A percentile compares a stretch with the other conserved stretches of the same genome.
These are phyloP conservation scores for Petasospora rhodanensis DNA, from an alignment of 1,139 yeast species.

Conservation along the genomic window DNA sequence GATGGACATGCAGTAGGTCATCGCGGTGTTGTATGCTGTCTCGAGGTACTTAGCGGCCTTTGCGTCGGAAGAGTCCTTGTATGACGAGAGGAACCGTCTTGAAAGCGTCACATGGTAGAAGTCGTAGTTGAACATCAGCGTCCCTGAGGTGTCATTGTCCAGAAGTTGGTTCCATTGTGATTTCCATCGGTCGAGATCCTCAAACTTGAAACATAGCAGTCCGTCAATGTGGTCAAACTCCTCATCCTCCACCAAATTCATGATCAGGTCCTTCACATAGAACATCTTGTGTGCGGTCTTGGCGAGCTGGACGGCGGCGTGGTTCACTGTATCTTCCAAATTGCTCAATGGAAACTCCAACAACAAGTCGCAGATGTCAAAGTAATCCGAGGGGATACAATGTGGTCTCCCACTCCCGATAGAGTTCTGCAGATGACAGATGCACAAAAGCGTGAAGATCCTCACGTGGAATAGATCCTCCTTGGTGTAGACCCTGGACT, in stretches of 20 bases:
- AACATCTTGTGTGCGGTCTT: constrained; percentile 19
- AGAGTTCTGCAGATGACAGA: constrained; percentile 44
- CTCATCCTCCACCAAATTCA: constrained; percentile 16
- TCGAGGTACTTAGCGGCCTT: constrained; percentile 21
- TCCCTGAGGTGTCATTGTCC: constrained; percentile 40
- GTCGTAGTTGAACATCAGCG: constrained; percentile 39
- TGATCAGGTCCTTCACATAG: constrained; percentile 16
- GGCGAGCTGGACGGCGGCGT: constrained; percentile 40
- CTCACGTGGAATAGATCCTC: constrained; percentile 46
- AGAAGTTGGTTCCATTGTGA: constrained; percentile 39
- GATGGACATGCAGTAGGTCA: constrained; percentile 38
- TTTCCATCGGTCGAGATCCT: constrained; percentile 38
- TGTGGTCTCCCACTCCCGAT: constrained; percentile 43
- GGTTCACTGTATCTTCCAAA: constrained; percentile 45
- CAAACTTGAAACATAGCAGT: constrained; percentile 23
- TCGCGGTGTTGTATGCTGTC: constrained; percentile 35
- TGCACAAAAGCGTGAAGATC: constrained; percentile 44
- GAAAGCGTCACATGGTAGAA: constrained; percentile 40
- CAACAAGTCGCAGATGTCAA: constrained; percentile 35
- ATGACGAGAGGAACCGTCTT: constrained; percentile 31
- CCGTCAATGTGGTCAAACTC: constrained; percentile 13
- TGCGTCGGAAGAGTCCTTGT: constrained; percentile 10
- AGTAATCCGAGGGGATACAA: constrained; percentile 32
- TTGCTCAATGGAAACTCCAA: constrained; percentile 41
- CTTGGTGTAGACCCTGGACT: constrained; percentile 26